These are phyloP conservation scores for Dalbergia cochinchinensis DNA, from an alignment of 306 rosid genomes.

Conservation along the genomic window DNA sequence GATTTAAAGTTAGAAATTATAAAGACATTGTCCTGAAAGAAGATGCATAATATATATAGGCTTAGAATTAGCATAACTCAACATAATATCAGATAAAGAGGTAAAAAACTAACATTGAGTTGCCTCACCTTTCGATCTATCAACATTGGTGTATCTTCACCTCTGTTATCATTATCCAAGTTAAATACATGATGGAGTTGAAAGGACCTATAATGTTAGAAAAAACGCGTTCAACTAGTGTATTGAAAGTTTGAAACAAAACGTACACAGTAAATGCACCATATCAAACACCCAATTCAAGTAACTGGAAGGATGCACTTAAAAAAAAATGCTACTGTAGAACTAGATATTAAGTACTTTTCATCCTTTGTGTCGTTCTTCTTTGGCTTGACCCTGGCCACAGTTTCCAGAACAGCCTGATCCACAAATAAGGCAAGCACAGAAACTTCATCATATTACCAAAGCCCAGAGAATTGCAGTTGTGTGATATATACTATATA, in stretches of 20 bases:
- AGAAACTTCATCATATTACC: slow-evolving; percentile 39
- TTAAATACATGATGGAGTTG: slow-evolving; percentile 84
- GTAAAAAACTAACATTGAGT: slow-evolving; percentile 20
- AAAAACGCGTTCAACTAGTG: slow-evolving; percentile 28
- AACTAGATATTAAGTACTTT: slow-evolving; percentile 65
- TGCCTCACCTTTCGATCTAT: slow-evolving; percentile 93
- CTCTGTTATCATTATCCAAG: slow-evolving; percentile 81
- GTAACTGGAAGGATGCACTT: slow-evolving; percentile 29
- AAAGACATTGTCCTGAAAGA: slow-evolving; percentile 90
- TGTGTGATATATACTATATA: not conserved
- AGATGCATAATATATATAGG: slow-evolving; percentile 27
- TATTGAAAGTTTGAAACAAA: slow-evolving; percentile 14
- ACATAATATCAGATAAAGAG: slow-evolving; percentile 28
- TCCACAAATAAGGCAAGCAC: slow-evolving; percentile 52
- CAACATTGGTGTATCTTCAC: slow-evolving; percentile 91
- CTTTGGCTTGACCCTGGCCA: slow-evolving; percentile 94
- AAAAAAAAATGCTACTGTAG: slow-evolving; percentile 13
- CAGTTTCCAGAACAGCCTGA: slow-evolving; percentile 98
- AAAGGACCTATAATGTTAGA: slow-evolving; percentile 67
- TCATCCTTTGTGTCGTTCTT: slow-evolving; percentile 97
- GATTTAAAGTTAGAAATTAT: slow-evolving; percentile 91
- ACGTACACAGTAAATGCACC: slow-evolving; percentile 16
- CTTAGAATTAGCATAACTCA: slow-evolving; percentile 31
- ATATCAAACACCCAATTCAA: slow-evolving; percentile 24
- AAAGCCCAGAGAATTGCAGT: not conserved